Conservation (phyloP, 2,329 filamentous ascomycete species). For the Pseudogymnoascus sp. region DNA sequence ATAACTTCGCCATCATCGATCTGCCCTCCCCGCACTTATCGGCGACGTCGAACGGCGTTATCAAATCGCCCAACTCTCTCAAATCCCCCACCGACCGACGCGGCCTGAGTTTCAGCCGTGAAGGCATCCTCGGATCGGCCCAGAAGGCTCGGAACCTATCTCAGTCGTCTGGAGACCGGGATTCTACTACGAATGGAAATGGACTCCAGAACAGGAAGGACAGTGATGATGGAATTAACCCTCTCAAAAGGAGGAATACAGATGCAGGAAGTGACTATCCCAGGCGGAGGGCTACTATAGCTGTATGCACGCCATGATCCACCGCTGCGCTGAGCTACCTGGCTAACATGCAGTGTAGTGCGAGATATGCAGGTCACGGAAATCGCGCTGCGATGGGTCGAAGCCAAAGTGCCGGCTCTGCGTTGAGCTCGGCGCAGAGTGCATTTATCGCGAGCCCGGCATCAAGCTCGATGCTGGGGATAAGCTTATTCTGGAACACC, state of each 20-base stretch:
- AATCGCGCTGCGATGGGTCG: conserved; percentile 69
- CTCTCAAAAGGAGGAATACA: conserved; percentile 53
- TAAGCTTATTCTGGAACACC: conserved; percentile 72
- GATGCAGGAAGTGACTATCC: conserved; percentile 56
- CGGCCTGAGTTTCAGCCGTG: conserved; percentile 43
- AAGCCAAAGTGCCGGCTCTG: conserved; percentile 80
- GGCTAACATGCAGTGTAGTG: conserved; percentile 41
- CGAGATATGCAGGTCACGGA: conserved; percentile 71
- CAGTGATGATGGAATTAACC: conserved; percentile 47
- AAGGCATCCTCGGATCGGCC: conserved; percentile 44
- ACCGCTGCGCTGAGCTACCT: conserved; percentile 6
- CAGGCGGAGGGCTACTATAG: conserved; percentile 55
- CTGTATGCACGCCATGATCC: conserved; percentile 38
- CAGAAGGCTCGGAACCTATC: conserved; percentile 47
- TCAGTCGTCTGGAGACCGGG: conserved; percentile 42
- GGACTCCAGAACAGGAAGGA: conserved; percentile 34
- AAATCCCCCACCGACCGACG: conserved; percentile 43
- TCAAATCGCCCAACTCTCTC: conserved; percentile 27
- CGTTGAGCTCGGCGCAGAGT: conserved; percentile 72
- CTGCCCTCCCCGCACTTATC: conserved; percentile 22
- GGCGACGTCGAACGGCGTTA: conserved; percentile 13
- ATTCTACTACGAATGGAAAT: conserved; percentile 31
- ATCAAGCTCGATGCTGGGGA: conserved; percentile 83
- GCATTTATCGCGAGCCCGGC: conserved; percentile 74
- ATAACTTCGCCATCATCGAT: conserved; percentile 24